A percentile compares a stretch with the other conserved stretches of the same genome.
phyloP scores from a whole-genome alignment of 2,329 filamentous ascomycete species.

The Elsinoe perseae region DNA sequence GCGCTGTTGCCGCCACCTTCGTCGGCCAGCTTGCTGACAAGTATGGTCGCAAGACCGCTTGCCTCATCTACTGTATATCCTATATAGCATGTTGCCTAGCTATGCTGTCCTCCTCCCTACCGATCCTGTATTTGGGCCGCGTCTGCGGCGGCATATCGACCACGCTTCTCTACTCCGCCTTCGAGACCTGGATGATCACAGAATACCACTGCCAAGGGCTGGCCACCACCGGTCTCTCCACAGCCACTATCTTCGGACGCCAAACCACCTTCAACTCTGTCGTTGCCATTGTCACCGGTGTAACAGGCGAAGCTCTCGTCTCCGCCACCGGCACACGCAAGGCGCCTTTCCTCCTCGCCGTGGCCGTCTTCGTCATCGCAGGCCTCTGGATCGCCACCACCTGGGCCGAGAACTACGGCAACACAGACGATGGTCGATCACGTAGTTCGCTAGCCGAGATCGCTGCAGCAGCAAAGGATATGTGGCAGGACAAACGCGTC shows the following conservation, averaged over 20 bases:
- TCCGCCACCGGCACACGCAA: conserved; percentile 40
- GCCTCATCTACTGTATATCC: conserved; percentile 47
- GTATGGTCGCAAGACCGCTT: conserved; percentile 46
- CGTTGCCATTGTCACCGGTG: conserved; percentile 48
- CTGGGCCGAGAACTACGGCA: conserved; percentile 38
- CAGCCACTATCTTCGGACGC: conserved; percentile 47
- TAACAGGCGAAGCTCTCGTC: conserved; percentile 48
- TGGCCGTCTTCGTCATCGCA: conserved; percentile 39
- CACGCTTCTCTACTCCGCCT: conserved; percentile 51
- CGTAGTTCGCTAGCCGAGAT: conserved; percentile 9
- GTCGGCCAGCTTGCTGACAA: conserved; percentile 44
- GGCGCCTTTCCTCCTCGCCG: conserved; percentile 45
- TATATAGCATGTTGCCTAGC: conserved; percentile 49
- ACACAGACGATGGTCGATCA: not conserved
- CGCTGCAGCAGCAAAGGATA: not conserved
- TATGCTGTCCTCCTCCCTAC: conserved; percentile 41
- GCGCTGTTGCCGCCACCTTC: conserved; percentile 42
- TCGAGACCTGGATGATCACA: conserved; percentile 56
- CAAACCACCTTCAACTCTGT: conserved; percentile 49
- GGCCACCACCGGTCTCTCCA: conserved; percentile 36
- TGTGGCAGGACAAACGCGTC: conserved; percentile 38
- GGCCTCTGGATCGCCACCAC: conserved; percentile 40
- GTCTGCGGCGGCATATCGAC: conserved; percentile 49
- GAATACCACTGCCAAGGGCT: conserved; percentile 46
- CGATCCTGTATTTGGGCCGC: conserved; percentile 46